Conservation (phyloP, 116 monocot genomes). For the Phalaenopsis hybrid region DNA sequence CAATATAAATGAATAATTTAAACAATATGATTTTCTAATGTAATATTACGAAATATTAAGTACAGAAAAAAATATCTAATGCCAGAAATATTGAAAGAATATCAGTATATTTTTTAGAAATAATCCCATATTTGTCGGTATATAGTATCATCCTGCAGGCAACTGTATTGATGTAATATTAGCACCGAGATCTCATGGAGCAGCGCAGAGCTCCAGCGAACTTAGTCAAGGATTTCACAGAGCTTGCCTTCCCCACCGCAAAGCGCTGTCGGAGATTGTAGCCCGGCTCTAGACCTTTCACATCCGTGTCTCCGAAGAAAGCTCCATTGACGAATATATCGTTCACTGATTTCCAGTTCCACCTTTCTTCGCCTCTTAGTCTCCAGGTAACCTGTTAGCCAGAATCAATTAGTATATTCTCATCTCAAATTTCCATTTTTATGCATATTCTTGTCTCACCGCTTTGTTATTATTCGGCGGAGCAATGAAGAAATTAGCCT, state of each 20-base stretch:
- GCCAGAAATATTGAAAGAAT: neutral
- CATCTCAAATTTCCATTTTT: neutral
- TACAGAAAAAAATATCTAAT: neutral
- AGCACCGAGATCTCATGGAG: slow-evolving; percentile 34
- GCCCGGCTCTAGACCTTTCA: slow-evolving; percentile 8
- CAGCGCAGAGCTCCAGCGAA: slow-evolving; percentile 60
- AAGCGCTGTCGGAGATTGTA: slow-evolving; percentile 49
- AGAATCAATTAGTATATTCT: neutral
- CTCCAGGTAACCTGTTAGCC: slow-evolving; percentile 10
- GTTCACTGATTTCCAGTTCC: slow-evolving; percentile 46
- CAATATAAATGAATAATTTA: neutral
- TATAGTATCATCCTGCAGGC: too few species aligned
- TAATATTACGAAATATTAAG: neutral
- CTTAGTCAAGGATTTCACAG: slow-evolving; percentile 40
- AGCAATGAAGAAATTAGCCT: slow-evolving; percentile 22
- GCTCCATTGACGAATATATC: slow-evolving; percentile 62
- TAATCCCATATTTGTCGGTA: neutral
- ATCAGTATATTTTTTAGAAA: neutral
- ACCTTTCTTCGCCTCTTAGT: neutral
- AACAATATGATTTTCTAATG: too few species aligned
- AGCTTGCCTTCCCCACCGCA: slow-evolving; percentile 11
- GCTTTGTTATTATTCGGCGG: slow-evolving; percentile 9
- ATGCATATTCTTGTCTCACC: too few species aligned
- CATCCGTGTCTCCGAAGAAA: slow-evolving; percentile 41
- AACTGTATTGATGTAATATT: slow-evolving; percentile 13